Base-by-base conservation (phyloP, 352 stramenopile genomes). In the Phytophthora pini region DNA sequence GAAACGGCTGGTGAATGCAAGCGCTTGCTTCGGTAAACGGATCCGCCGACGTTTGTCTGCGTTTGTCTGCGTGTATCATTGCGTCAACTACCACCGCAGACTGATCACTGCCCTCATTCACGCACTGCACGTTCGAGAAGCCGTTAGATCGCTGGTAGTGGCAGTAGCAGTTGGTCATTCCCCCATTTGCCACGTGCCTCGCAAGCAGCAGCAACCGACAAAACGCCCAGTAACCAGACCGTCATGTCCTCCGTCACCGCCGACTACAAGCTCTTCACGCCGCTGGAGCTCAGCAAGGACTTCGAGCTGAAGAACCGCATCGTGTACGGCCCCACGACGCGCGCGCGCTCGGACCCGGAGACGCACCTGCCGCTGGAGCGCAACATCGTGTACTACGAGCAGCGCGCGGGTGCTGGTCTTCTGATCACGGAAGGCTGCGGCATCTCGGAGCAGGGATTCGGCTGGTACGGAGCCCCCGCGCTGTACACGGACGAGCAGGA, bases 231-330 rank as follows among this genome's bases (percentile, higher is more conserved):
- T 13, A 12, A 48, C 17, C 20, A 13, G 13, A 32, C 45, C 32
- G 13, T 12, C 3, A 64, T 64, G 56, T 40, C 39, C 3, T 57
- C 46, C 17, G 38, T 44, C 34, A 64, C 56, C 15, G 10, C 26
- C 38, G 47, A 64, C 27, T 64, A 64, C 38, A 56, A 64, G 45
- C 56, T 64, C 47, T 64, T 51, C 56, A 64, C 46, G 12, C 56
- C 56, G 8, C 27, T 64, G 26, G 45, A 56, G 10, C 56, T 64
- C n/a, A 53, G 27, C 46, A 56, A 56, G 20, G 56, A 44, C 36
- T 27, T 64, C 5, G 38, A 50, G 12, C 46, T 64, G n/a, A 57
- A 64, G 54, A 61, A 61, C 54, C 54, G 54, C 31, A 61, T 61
- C 22, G 54, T 61, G n/a, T 61, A 61, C 54, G 56, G 56, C n/a